phyloP scores from a whole-genome alignment of 192 early-diverging fungal species.

The Coemansia sp. region DNA sequence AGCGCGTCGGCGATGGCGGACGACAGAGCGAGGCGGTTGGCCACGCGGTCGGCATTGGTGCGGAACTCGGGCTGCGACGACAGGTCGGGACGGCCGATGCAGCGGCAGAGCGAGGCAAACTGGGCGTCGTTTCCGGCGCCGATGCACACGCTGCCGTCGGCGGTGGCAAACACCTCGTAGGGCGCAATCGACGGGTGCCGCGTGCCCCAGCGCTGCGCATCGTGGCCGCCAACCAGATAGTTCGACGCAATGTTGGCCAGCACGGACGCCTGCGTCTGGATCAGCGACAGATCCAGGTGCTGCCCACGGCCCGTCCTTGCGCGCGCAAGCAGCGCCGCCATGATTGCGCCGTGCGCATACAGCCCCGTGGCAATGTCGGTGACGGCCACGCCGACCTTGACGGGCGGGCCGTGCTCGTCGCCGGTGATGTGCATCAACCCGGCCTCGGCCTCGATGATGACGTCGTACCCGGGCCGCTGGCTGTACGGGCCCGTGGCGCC shows the following conservation, averaged over 20 bases:
- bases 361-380: slow-evolving; percentile 81
- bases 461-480: slow-evolving; percentile 85
- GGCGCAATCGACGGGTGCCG: slow-evolving; percentile 90
- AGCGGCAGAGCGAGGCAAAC: slow-evolving; percentile 66
- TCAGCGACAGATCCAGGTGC: slow-evolving; percentile 83
- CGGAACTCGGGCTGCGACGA: slow-evolving; percentile 55
- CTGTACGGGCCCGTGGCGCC: slow-evolving; percentile 85
- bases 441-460: slow-evolving; percentile 84
- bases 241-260: slow-evolving; percentile 89
- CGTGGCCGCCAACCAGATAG: slow-evolving; percentile 79
- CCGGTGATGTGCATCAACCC: slow-evolving; percentile 98
- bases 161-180: slow-evolving; percentile 82
- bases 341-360: slow-evolving; percentile 85
- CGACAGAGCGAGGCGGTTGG: slow-evolving; percentile 68
- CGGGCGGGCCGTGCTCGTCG: slow-evolving; percentile 75
- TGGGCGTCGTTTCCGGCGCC: slow-evolving; percentile 91
- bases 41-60: slow-evolving; percentile 75
- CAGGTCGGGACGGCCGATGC: slow-evolving; percentile 57
- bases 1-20: slow-evolving; percentile 59
- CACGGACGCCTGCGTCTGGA: slow-evolving; percentile 85
- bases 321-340: slow-evolving; percentile 82
- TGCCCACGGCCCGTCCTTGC: slow-evolving; percentile 69
- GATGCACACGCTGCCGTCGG: slow-evolving; percentile 79
- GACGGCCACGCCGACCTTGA: slow-evolving; percentile 97
- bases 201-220: slow-evolving; percentile 85